Percentiles rank a stretch among this genome's conserved stretches.
These are phyloP conservation scores for Pyrenochaeta sp. DNA, from an alignment of 2,329 filamentous ascomycete genomes.

Conservation along the genomic window DNA sequence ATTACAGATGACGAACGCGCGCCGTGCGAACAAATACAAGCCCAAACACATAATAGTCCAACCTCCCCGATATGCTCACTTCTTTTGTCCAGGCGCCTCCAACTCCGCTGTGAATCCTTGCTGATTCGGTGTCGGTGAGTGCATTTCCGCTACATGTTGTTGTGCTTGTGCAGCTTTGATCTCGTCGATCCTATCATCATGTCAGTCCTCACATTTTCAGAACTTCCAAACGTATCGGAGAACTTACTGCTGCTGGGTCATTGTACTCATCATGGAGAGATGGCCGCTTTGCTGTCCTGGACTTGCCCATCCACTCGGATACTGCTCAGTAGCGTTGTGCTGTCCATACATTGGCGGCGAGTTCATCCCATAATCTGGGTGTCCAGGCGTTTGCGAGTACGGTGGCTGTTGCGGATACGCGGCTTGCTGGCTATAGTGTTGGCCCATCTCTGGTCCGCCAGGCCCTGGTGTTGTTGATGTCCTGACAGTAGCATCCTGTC, in stretches of 20 bases:
- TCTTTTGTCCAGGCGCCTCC: constrained; percentile 27
- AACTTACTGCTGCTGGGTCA: constrained; percentile 38
- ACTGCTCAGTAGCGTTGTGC: constrained; percentile 31
- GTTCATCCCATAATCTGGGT: constrained; percentile 20
- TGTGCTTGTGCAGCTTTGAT: constrained; percentile 25
- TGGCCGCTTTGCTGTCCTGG: constrained; percentile 21
- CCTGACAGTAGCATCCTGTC: constrained; percentile 5
- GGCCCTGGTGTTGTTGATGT: not conserved
- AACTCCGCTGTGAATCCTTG: constrained; percentile 35
- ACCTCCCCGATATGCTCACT: not conserved
- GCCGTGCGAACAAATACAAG: not conserved
- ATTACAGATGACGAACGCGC: not conserved
- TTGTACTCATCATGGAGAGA: constrained; percentile 26
- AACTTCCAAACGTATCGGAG: not conserved
- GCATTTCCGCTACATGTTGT: constrained; percentile 28
- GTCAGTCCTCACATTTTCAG: constrained; percentile 6
- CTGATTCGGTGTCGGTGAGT: constrained; percentile 29
- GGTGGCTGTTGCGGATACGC: not conserved
- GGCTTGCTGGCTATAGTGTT: not conserved
- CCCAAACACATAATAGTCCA: not conserved
- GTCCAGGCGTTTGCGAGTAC: constrained; percentile 10
- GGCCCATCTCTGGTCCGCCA: not conserved
- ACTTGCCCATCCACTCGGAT: constrained; percentile 31
- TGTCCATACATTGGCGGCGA: constrained; percentile 33
- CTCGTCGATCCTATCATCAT: constrained; percentile 26